Evolutionary conservation across 106 monocot species (phyloP), one percentile per base, ranked within the genome.

Genomic region (Acorus gramineus): DNA sequence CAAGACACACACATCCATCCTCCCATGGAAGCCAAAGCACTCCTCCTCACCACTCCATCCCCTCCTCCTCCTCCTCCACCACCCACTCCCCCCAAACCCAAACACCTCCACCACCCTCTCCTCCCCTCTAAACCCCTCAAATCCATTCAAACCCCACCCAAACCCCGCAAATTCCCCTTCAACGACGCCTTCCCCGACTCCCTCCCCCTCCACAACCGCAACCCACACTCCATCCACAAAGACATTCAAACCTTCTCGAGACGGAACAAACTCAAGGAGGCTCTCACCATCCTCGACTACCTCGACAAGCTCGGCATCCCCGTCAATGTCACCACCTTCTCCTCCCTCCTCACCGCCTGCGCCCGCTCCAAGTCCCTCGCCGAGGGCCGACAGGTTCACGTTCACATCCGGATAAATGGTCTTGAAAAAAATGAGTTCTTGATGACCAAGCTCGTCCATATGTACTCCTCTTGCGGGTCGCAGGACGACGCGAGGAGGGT

Each of bases 281-380:
- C 83, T 49, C 88, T 98, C 65, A 45, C 78, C 51, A 53, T 91
- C 73, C 96, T 91, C 62, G 96, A 98, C 67, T 85, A 98, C 78
- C 79, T 91, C 74, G 76, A 84, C 58, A 74, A 66, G 69, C 72
- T 75, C 9, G 86, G 84, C 68, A 59, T 96, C 71, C 87, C 95
- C 48, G 76, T 78, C 73, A 76, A 77, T 44, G 46, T 82, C 64
- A 90, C 95, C 68, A 74, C 95, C 61, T 87, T 96, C 85, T 67
- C 90, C 53, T 8, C 80, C 50, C 87, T 92, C 76, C 80, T 92
- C 77, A 61, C 85, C 48, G 81, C 90, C 56, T 84, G 82, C 85
- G 48, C 81, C 51, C 73, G 73, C 53, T 3, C 62, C 49, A 54
- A 52, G 5, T 44, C 74, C 56, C 79, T 87, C 49, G 1, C 71